Evolutionary conservation across 768 basidiomycete species (phyloP), one percentile per base, ranked within the genome.

Genomic region (Dictyophora rubrovolvata): DNA sequence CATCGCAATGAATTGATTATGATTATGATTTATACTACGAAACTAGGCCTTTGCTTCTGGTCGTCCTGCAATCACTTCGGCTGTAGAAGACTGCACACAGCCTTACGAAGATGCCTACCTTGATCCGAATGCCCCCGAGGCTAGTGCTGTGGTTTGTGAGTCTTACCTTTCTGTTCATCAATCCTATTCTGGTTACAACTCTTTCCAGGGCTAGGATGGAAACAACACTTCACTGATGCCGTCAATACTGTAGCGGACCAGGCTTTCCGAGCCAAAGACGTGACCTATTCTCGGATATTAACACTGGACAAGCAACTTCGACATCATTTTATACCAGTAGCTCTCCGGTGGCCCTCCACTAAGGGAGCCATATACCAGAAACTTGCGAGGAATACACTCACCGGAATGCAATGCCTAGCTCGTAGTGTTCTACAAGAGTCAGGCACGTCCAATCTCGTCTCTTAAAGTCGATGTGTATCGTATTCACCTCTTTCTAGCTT

Each of bases 341-440:
- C 57, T 36, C 57, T 59, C 20, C 57, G 57, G 28, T 59, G 57
- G 57, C 57, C 57, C 33, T 34, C 57, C n/a, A 59, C 57, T 23
- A 59, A 59, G 28, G 57, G 57, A 51, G 57, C 57, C 11, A 42
- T 59, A 51, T 59, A 59, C 21, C 57, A 59, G 50, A 59, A 59
- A 47, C 48, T 59, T 14, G 57, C 48, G n/a, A 48, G 57, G 16
- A 36, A 28, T 12, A 22, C 21, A 37, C 57, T 59, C 11, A 59
- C 57, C 14, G 57, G 57, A 2, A 59, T 59, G 57, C 57, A 59
- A 51, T 59, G 57, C 22, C 34, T 59, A 35, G 57, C 48, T 17
- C 57, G 57, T n/a, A 59, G 50, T 33, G 47, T 59, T 35, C 46
- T 59, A 17, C 57, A 59, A 21, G 57, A 59, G 33, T 59, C 57